These are phyloP conservation scores for Mycocentrospora acerina DNA, from an alignment of 2,329 filamentous ascomycete genomes.

Conservation along the genomic window DNA sequence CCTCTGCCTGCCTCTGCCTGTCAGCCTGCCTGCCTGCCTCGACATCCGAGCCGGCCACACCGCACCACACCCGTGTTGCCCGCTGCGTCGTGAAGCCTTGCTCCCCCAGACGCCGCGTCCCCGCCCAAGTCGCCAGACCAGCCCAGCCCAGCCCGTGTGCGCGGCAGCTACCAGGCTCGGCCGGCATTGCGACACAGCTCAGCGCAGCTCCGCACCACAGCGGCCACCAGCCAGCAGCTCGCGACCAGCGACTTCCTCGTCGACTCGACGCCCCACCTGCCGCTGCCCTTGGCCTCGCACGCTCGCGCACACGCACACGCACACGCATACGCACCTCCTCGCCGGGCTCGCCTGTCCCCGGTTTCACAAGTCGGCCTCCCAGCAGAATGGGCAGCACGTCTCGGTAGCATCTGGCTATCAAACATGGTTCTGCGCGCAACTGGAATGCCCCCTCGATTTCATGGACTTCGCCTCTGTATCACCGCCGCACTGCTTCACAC, in stretches of 20 bases:
- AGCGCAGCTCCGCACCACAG: too few relatives aligned
- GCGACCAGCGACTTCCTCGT: neutral
- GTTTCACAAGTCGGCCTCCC: conserved; percentile 15
- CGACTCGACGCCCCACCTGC: conserved; percentile 12
- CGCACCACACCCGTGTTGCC: conserved; percentile 3
- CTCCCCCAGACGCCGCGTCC: conserved; percentile 3
- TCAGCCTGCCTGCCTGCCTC: too few relatives aligned
- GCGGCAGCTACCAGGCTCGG: conserved; percentile 3
- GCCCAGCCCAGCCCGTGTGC: conserved; percentile 13
- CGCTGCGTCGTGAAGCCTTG: conserved; percentile 1
- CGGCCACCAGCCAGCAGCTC: too few relatives aligned
- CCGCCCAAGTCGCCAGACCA: conserved; percentile 9
- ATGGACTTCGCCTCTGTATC: conserved; percentile 39
- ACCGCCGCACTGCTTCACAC: conserved; percentile 43
- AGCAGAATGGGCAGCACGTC: conserved; percentile 38
- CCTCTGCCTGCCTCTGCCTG: conserved; percentile 10
- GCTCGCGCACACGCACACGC: conserved; percentile 8
- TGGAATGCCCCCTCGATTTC: conserved; percentile 40
- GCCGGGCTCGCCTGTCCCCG: conserved; percentile 9
- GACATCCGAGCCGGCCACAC: too few relatives aligned
- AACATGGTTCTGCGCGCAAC: conserved; percentile 35
- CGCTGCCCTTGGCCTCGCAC: conserved; percentile 7
- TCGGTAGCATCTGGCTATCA: conserved; percentile 31
- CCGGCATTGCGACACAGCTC: neutral
- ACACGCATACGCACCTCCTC: conserved; percentile 1